Evolutionary conservation across 352 stramenopile genomes (phyloP).

Genomic region (Phytophthora citricola): DNA sequence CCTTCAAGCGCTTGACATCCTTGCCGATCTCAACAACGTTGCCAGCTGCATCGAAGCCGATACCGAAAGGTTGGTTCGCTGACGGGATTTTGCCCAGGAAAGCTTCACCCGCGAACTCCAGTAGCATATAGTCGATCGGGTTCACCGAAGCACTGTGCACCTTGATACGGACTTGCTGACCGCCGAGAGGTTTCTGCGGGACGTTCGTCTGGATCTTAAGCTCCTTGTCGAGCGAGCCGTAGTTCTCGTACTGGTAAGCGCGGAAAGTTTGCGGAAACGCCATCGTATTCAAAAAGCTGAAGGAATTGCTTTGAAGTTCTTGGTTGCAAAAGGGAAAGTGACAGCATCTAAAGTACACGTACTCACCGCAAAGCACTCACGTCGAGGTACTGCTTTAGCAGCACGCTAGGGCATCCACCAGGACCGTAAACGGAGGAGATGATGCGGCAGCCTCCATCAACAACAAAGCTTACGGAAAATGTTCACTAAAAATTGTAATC

Average conservation of each 20-base stretch:
- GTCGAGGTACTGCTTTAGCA: too few relatives aligned
- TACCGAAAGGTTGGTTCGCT: slow-evolving; percentile 29
- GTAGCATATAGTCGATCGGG: slow-evolving; percentile 69
- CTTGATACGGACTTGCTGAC: slow-evolving; percentile 59
- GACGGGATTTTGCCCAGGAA: slow-evolving; percentile 33
- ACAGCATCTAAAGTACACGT: background rate
- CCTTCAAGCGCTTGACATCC: slow-evolving; percentile 43
- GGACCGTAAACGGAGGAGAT: too few relatives aligned
- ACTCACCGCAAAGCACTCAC: too few relatives aligned
- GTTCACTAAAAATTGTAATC: slow-evolving; percentile 4
- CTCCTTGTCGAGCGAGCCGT: slow-evolving; percentile 21
- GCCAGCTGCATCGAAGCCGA: slow-evolving; percentile 70
- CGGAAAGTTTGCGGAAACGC: slow-evolving; percentile 15
- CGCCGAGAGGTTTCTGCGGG: slow-evolving; percentile 15
- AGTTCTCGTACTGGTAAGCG: slow-evolving; percentile 36
- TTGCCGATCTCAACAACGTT: slow-evolving; percentile 26
- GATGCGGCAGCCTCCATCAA: background rate
- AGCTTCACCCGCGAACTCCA: slow-evolving; percentile 32
- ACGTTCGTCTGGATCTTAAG: slow-evolving; percentile 30
- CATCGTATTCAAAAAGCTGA: background rate
- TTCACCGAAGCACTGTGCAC: slow-evolving; percentile 70
- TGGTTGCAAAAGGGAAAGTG: slow-evolving; percentile 13
- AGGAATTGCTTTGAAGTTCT: background rate
- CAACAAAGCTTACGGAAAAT: background rate
- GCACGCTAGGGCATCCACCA: too few relatives aligned